These are phyloP conservation scores for Myochromella boudieri DNA, from an alignment of 768 basidiomycete genomes.

Conservation along the genomic window DNA sequence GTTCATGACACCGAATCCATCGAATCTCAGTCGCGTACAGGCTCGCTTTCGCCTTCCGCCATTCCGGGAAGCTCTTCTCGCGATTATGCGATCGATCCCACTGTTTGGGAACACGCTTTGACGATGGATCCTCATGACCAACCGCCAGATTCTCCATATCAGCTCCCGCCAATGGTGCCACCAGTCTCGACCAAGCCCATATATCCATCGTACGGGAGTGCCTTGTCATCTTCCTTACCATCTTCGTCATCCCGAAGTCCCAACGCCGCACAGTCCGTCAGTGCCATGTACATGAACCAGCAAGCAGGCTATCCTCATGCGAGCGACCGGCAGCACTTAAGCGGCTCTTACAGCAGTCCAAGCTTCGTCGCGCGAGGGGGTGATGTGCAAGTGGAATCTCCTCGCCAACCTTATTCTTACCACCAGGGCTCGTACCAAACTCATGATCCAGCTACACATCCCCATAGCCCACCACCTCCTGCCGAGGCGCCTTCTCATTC, in stretches of 20 bases:
- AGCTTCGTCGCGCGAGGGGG: conserved; percentile 40
- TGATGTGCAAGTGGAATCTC: conserved; percentile 43
- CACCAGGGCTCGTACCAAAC: conserved; percentile 47
- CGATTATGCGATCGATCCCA: conserved; percentile 45
- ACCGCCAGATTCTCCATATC: conserved; percentile 35
- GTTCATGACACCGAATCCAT: conserved; percentile 44
- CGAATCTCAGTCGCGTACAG: conserved; percentile 51
- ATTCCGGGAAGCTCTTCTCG: conserved; percentile 50
- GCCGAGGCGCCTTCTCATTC: conserved; percentile 33
- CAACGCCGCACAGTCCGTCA: conserved; percentile 31
- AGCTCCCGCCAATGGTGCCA: conserved; percentile 43
- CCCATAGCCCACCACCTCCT: conserved; percentile 39
- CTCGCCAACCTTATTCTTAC: conserved; percentile 54
- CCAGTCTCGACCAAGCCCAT: conserved; percentile 48
- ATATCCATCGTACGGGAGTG: conserved; percentile 41
- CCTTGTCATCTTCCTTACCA: conserved; percentile 39
- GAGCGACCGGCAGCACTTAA: conserved; percentile 50
- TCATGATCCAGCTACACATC: conserved; percentile 39
- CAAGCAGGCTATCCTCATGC: conserved; percentile 46
- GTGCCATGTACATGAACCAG: conserved; percentile 37
- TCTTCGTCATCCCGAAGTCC: conserved; percentile 43
- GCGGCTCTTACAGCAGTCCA: conserved; percentile 45
- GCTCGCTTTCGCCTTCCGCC: conserved; percentile 64
- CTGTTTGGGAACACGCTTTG: conserved; percentile 58
- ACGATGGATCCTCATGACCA: conserved; percentile 44